phyloP scores from a whole-genome alignment of 352 stramenopile species.

The Phytophthora cryptogea region DNA sequence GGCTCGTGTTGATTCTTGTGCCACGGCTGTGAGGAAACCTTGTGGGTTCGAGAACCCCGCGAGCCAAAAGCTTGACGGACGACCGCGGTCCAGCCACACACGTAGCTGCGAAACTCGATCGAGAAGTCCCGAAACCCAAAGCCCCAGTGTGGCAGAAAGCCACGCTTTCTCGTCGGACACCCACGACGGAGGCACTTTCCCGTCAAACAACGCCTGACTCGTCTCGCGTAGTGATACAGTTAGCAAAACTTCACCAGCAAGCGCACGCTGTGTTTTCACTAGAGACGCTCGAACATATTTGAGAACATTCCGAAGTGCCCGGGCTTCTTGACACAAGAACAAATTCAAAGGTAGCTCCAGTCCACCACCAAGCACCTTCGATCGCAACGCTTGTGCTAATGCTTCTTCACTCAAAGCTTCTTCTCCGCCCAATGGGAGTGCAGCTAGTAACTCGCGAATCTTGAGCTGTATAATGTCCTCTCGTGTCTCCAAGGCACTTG shows the following conservation, averaged over 20 bases:
- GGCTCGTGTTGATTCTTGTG: conserved; percentile 70
- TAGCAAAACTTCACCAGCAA: conserved; percentile 67
- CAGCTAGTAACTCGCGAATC: conserved; percentile 52
- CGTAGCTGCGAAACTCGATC: conserved; percentile 66
- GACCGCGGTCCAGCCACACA: conserved; percentile 63
- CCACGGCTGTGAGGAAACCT: conserved; percentile 79
- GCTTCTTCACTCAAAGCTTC: conserved; percentile 47
- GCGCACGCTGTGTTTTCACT: conserved; percentile 53
- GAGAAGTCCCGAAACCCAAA: conserved; percentile 70
- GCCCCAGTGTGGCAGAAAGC: conserved; percentile 61
- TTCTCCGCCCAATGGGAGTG: conserved; percentile 53
- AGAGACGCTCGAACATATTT: conserved; percentile 57
- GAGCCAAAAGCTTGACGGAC: conserved; percentile 77
- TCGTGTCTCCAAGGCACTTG: conserved; percentile 40
- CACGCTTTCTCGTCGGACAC: conserved; percentile 73
- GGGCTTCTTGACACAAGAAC: conserved; percentile 76
- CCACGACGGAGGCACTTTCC: conserved; percentile 65
- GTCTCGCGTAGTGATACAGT: conserved; percentile 53
- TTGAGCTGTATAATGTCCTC: conserved; percentile 72
- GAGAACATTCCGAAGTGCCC: conserved; percentile 65
- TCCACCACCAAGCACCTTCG: conserved; percentile 56
- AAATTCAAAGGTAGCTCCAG: conserved; percentile 79
- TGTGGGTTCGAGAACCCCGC: conserved; percentile 77
- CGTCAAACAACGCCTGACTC: conserved; percentile 75
- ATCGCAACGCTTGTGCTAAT: conserved; percentile 37